phyloP scores from a whole-genome alignment of 2,329 filamentous ascomycete species.

The Stachybotrys echinatus region DNA sequence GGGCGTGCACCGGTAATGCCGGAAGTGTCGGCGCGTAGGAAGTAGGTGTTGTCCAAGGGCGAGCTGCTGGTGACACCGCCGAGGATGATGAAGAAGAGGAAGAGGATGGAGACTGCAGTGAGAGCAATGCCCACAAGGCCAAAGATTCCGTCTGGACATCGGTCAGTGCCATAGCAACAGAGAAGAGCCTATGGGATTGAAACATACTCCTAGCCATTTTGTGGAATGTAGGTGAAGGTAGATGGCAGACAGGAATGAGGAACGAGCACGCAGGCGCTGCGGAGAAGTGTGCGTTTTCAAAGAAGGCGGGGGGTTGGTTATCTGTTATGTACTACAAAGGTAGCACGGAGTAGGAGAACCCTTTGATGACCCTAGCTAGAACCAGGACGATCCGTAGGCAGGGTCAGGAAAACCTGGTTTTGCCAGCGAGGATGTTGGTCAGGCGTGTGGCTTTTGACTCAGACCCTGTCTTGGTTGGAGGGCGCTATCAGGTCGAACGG shows the following conservation, averaged over 20 bases:
- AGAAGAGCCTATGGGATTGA: neutral
- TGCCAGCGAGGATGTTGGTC: neutral
- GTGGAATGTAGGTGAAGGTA: neutral
- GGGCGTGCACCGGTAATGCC: slow-evolving; percentile 64
- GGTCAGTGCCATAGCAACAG: neutral
- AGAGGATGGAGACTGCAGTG: slow-evolving; percentile 43
- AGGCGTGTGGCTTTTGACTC: neutral
- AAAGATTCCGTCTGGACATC: slow-evolving; percentile 29
- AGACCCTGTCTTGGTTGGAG: neutral
- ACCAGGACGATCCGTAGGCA: no score
- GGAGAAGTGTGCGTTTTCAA: neutral
- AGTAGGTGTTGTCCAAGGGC: slow-evolving; percentile 72
- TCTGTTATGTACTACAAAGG: neutral
- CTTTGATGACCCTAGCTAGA: neutral
- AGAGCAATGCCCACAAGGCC: slow-evolving; percentile 41
- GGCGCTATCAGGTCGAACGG: neutral
- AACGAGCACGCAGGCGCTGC: neutral
- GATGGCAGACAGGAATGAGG: neutral
- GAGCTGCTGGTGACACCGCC: slow-evolving; percentile 42
- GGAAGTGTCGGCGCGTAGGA: slow-evolving; percentile 73
- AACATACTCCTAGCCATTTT: slow-evolving; percentile 18
- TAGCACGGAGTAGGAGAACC: neutral
- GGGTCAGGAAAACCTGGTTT: neutral
- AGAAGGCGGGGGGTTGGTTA: neutral
- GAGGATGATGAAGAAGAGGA: slow-evolving; percentile 57